Evolutionary conservation across 2,329 filamentous ascomycete species (phyloP), one percentile per base, ranked within the genome.

Genomic region (Cladosporium sphaerospermum): DNA sequence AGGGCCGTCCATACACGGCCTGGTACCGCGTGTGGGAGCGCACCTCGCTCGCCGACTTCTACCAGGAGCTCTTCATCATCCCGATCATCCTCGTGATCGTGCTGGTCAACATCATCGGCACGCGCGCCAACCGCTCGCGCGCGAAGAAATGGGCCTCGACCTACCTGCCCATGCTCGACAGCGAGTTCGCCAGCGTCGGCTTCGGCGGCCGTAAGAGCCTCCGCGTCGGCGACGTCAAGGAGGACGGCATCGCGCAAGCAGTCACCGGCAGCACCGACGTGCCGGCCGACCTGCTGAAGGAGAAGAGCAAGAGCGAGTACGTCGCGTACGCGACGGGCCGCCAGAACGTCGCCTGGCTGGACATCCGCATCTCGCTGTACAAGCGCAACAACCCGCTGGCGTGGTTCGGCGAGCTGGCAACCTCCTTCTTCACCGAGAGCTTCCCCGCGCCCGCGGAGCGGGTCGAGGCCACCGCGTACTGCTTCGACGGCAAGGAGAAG

Each of bases 11-110:
- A 11, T 96, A 86, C 71, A 96, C 90, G 48, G 89, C 89, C 77
- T 99, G 93, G 93, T 99, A 97, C 75, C 89, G 90, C 53, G 78
- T 97, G 57, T 93, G 95, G 80, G 91, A 97, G 80, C 89, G 93
- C 66, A 84, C 91, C 65, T 84, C 84, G 23, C 75, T 85, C 56
- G 79, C 78, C 65, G 93, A 99, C 70, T 99, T 99, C 79, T 84
- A 84, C 73, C 80, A 85, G 64, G 93, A 99, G 75, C 86, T 88
- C 55, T 75, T 90, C 69, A 87, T 99, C 64, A 74, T 96, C 56
- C 80, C 81, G 33, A 77, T 90, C 65, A 82, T 96, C 62, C 66
- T 84, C 51, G 60, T 95, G 50, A 80, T 96, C 59, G 77, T 96
- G 59, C 68, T 84, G 40, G 75, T 95, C 58, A 91, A 97, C 69